phyloP scores from a whole-genome alignment of 1,139 yeast genomes.

The Pichia terricola region DNA sequence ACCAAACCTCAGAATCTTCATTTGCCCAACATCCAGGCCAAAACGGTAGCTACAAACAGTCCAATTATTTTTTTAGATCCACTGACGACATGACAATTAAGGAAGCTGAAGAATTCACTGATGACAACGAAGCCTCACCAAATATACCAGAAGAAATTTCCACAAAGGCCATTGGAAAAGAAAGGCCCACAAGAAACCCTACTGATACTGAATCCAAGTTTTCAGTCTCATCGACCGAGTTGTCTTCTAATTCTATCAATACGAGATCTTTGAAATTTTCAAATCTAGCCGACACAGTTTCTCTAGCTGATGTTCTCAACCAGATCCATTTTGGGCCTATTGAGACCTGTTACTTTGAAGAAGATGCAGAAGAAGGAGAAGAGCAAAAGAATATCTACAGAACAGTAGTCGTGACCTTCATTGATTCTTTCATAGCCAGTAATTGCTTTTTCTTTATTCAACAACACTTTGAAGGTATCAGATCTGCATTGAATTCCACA shows the following conservation, averaged over 20 bases:
- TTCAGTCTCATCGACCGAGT: too few species aligned
- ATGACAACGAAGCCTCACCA: neutral
- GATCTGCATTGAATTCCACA: too few species aligned
- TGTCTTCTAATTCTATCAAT: too few species aligned
- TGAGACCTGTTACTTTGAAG: constrained; percentile 29
- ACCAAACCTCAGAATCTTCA: constrained; percentile 27
- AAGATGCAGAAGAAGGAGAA: neutral
- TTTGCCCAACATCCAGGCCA: neutral
- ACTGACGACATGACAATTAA: neutral
- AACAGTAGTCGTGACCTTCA: constrained; percentile 27
- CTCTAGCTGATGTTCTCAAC: constrained; percentile 16
- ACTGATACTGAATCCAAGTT: neutral
- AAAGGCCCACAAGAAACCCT: neutral
- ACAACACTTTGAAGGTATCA: too few species aligned
- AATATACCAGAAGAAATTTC: neutral
- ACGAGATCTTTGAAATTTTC: constrained; percentile 14
- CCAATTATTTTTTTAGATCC: neutral
- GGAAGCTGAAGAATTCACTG: neutral
- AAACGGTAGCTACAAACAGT: neutral
- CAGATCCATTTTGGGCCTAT: constrained; percentile 30
- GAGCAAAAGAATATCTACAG: neutral
- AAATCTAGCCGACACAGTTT: constrained; percentile 28
- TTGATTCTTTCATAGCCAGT: constrained; percentile 34
- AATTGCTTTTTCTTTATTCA: constrained; percentile 12
- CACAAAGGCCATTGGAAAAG: neutral